Base-by-base conservation (phyloP, 2,329 filamentous ascomycete species). In the Lachnellula hyalina region DNA sequence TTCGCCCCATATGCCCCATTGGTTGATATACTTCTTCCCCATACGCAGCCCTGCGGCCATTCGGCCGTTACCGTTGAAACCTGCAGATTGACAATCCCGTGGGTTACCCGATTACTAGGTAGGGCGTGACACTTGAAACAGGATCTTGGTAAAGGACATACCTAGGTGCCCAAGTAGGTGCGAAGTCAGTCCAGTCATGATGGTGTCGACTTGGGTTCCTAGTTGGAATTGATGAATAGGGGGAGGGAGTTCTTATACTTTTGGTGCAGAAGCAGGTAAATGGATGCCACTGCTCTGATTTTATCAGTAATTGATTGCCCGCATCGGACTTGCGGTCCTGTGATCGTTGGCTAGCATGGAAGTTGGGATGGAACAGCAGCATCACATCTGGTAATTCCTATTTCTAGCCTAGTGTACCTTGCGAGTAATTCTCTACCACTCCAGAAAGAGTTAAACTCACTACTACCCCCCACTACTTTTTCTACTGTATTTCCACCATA, bases 251-350 rank as follows among this genome's bases (percentile, higher is more conserved):
- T 19, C 17, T 44, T 44, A 44, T 21, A 44, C 19, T 44, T 23
- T 44, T 19, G 41, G 41, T 21, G 19, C 17, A 4, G 41, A 19
- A 7, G 41, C 11, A 21, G 41, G n/a, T n/a, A 40, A 23, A 44
- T 12, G 41, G 11, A n/a, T 44, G 21, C 5, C 11, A 12, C n/a
- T 4, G n/a, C 14, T 17, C 40, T 8, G 15, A 3, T 11, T 42
- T 14, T 19, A n/a, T 19, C 41, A 19, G 6, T 44, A 19, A 44
- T 21, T 44, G 28, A 40, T 34, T 34, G 52, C 52, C 57, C 59
- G 59, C 57, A 61, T 57, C 36, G 25, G 25, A 48, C 23, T n/a
- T 47, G 28, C 51, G 41, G 51, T 59, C 59, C 59, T 59, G 59
- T 61, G 59, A 61, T 59, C 54, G 51, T 48, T 49, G 19, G 23